Percentiles rank a stretch among this genome's conserved stretches.
These are phyloP conservation scores for Cyberlindnera xylosilytica DNA, from an alignment of 805 yeast species.

Conservation along the genomic window DNA sequence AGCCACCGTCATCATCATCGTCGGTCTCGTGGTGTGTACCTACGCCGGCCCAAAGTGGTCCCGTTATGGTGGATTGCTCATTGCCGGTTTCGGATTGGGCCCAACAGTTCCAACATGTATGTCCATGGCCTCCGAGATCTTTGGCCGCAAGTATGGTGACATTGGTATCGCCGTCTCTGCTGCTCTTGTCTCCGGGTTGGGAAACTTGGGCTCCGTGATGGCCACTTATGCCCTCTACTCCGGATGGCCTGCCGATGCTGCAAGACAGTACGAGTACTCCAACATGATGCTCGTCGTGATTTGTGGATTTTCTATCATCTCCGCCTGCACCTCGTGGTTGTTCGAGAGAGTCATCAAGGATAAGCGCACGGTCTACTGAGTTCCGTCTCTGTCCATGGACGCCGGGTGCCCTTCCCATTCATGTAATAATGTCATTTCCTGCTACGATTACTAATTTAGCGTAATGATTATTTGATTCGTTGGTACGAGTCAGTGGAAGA, in stretches of 20 bases:
- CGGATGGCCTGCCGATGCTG: conserved; percentile 82
- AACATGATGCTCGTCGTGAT: conserved; percentile 83
- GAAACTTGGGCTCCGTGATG: conserved; percentile 81
- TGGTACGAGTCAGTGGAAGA: too few species aligned
- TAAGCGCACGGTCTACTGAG: conserved; percentile 13
- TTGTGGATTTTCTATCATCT: conserved; percentile 67
- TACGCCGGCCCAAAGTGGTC: conserved; percentile 74
- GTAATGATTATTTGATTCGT: too few species aligned
- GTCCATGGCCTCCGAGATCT: conserved; percentile 80
- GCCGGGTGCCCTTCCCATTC: too few species aligned
- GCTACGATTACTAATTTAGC: too few species aligned
- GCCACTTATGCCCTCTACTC: conserved; percentile 82
- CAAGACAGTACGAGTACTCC: conserved; percentile 59
- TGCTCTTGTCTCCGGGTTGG: conserved; percentile 82
- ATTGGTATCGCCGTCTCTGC: conserved; percentile 81
- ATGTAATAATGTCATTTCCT: too few species aligned
- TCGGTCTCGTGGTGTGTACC: conserved; percentile 73
- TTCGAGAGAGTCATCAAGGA: conserved; percentile 19
- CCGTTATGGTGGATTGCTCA: conserved; percentile 73
- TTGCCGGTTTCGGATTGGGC: conserved; percentile 85
- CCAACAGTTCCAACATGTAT: conserved; percentile 88
- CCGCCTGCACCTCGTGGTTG: conserved; percentile 31
- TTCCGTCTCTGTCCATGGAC: too few species aligned
- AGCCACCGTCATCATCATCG: conserved; percentile 64
- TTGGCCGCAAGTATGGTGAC: conserved; percentile 69